Evolutionary conservation across 2,329 filamentous ascomycete genomes (phyloP).

Genomic region (Alternaria sp.): DNA sequence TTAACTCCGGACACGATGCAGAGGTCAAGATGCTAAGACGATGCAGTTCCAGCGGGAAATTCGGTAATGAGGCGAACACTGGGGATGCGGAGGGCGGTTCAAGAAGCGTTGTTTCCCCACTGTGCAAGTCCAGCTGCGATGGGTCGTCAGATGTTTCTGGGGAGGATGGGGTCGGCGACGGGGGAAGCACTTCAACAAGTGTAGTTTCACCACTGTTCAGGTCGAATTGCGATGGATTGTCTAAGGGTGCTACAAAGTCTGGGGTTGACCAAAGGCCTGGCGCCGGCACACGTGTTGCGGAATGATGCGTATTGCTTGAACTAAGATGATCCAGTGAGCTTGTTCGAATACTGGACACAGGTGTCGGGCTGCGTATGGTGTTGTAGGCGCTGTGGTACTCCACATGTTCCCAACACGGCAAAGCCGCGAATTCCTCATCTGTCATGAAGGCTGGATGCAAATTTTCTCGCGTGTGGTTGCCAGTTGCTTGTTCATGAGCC

Average conservation of each 20-base stretch:
- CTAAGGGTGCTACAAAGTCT: neutral
- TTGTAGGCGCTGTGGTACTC: conserved; percentile 8
- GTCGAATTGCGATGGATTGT: conserved; percentile 2
- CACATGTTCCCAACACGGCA: conserved; percentile 11
- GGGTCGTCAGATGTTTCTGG: neutral
- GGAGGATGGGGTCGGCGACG: neutral
- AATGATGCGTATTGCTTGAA: neutral
- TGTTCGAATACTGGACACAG: neutral
- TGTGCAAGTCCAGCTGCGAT: neutral
- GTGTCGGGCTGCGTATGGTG: neutral
- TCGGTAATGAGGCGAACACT: neutral
- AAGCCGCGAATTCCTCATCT: conserved; percentile 9
- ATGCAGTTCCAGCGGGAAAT: neutral
- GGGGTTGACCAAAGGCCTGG: neutral
- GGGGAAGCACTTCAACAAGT: neutral
- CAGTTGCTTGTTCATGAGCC: neutral
- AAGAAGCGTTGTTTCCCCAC: conserved; percentile 2
- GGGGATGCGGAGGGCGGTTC: neutral
- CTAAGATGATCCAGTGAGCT: neutral
- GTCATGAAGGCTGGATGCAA: conserved; percentile 9
- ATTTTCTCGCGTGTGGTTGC: neutral
- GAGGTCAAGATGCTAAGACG: neutral
- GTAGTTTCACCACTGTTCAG: conserved; percentile 2
- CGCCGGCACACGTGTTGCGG: neutral
- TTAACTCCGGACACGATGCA: neutral